Percentiles rank a stretch among this genome's conserved stretches.
phyloP scores from a whole-genome alignment of 2,329 filamentous ascomycete genomes.

The Delphinella strobiligena region DNA sequence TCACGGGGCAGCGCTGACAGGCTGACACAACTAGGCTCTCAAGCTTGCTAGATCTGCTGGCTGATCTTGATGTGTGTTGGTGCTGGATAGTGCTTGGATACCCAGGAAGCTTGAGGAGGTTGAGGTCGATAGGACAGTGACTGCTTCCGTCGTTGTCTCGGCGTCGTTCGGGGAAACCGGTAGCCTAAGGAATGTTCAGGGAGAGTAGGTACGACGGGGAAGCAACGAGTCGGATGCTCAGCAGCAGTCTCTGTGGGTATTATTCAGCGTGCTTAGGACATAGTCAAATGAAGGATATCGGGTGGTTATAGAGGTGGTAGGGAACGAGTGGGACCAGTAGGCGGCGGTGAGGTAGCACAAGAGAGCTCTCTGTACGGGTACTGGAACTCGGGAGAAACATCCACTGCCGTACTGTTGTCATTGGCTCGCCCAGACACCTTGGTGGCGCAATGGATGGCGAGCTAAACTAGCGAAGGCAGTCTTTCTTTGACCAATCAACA shows the following conservation, averaged over 20 bases:
- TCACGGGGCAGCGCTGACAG: not conserved
- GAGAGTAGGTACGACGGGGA: not conserved
- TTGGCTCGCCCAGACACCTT: not conserved
- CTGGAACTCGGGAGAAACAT: not conserved
- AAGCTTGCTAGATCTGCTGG: not conserved
- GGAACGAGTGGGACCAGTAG: not conserved
- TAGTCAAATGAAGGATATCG: not conserved
- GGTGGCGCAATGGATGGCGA: too few relatives aligned
- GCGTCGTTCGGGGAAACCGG: not conserved
- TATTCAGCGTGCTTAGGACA: not conserved
- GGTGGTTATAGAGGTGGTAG: not conserved
- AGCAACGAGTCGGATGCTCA: not conserved
- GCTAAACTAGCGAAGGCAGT: too few relatives aligned
- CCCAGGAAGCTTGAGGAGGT: too few relatives aligned
- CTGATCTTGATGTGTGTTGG: not conserved
- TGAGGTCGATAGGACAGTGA: too few relatives aligned
- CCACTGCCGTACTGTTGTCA: not conserved
- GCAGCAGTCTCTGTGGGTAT: not conserved
- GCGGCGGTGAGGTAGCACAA: not conserved
- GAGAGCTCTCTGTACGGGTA: too few relatives aligned
- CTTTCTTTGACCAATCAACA: not conserved
- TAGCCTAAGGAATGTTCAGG: not conserved
- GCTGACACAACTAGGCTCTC: not conserved
- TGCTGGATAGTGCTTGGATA: not conserved
- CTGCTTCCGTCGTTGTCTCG: not conserved